Percentiles rank a stretch among this genome's conserved stretches.
These are phyloP conservation scores for Ceriops decandra DNA, from an alignment of 345 rosid species.

Conservation along the genomic window DNA sequence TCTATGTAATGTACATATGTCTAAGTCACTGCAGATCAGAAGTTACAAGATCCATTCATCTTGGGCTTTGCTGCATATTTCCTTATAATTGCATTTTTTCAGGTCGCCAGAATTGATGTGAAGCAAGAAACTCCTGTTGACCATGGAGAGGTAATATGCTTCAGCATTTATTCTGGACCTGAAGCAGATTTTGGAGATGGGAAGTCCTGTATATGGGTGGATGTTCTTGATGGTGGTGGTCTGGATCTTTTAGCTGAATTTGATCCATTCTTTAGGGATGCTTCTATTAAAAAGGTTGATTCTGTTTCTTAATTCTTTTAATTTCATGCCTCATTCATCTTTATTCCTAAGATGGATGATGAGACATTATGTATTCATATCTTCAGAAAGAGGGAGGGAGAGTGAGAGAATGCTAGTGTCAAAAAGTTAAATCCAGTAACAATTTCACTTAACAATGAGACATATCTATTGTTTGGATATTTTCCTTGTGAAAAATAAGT, in stretches of 20 bases:
- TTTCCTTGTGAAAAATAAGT: neutral
- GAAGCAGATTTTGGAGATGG: slow-evolving; percentile 77
- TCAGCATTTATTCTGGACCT: slow-evolving; percentile 85
- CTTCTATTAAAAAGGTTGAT: slow-evolving; percentile 62
- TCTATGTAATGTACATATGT: too few relatives aligned
- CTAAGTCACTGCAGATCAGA: too few relatives aligned
- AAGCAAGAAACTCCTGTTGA: slow-evolving; percentile 82
- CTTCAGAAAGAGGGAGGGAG: neutral
- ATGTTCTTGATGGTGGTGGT: slow-evolving; percentile 87
- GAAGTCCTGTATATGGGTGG: slow-evolving; percentile 91
- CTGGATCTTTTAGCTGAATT: slow-evolving; percentile 57
- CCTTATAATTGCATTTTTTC: slow-evolving; percentile 27
- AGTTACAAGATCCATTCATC: neutral
- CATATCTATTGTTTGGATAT: neutral
- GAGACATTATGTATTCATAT: too few relatives aligned
- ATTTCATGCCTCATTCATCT: neutral
- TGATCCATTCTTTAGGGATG: slow-evolving; percentile 66
- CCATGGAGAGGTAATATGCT: slow-evolving; percentile 86
- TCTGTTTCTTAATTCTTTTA: slow-evolving; percentile 4
- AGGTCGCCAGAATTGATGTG: slow-evolving; percentile 87
- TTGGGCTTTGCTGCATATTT: slow-evolving; percentile 10
- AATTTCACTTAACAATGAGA: neutral
- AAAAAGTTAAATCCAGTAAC: neutral
- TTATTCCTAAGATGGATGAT: neutral
- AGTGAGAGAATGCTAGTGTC: neutral